Evolutionary conservation across 768 basidiomycete species (phyloP).

Genomic region (Mycena vulgaris): DNA sequence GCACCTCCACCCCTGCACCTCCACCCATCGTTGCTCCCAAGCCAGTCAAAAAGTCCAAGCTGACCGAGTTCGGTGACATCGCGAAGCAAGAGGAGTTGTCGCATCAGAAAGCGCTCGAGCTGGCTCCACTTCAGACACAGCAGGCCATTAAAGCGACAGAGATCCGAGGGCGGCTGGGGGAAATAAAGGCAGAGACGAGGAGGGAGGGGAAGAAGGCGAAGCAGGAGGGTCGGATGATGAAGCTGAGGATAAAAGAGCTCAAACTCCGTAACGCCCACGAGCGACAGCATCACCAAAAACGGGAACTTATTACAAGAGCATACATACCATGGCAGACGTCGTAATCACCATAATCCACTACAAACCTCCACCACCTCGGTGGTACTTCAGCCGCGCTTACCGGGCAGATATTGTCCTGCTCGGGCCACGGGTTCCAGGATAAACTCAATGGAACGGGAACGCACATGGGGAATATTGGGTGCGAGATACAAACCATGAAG

Average conservation of each 20-base stretch:
- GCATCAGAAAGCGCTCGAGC: neutral
- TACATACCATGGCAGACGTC: no score
- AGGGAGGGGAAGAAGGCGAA: neutral
- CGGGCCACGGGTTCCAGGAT: no score
- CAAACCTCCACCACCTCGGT: no score
- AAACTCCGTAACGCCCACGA: conserved; percentile 49
- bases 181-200: neutral
- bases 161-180: neutral
- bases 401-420: no score
- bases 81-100: neutral
- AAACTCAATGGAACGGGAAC: no score
- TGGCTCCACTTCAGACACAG: neutral
- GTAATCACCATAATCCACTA: no score
- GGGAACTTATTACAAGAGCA: no score
- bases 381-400: no score
- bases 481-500: no score
- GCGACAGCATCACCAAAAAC: neutral
- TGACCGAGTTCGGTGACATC: neutral
- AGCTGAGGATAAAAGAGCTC: conserved; percentile 37
- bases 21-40: neutral
- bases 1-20: neutral
- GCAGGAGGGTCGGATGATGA: conserved; percentile 4
- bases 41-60: neutral
- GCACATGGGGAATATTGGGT: no score
- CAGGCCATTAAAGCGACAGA: neutral